Percentiles rank a stretch among this genome's conserved stretches.
Evolutionary conservation across 1,284 basidiomycete genomes (phyloP).

Genomic region (Apiotrichum domesticum): DNA sequence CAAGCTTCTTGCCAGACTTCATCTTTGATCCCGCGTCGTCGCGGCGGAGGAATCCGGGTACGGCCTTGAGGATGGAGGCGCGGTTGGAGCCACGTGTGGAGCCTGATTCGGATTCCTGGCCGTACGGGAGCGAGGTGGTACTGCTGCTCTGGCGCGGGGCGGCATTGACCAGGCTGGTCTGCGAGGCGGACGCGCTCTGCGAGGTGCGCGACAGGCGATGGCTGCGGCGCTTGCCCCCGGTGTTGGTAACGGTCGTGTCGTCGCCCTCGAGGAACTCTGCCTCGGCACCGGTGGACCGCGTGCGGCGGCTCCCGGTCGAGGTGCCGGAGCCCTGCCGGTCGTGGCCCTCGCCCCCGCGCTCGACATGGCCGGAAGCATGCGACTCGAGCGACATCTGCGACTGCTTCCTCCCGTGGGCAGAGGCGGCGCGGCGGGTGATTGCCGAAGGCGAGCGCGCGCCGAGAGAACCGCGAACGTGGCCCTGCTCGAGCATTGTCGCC

Average conservation of each 20-base stretch:
- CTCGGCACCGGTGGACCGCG: constrained; percentile 24
- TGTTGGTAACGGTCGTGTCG: constrained; percentile 11
- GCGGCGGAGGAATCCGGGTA: constrained; percentile 26
- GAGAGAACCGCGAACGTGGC: constrained; percentile 25
- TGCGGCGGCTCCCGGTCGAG: constrained; percentile 6
- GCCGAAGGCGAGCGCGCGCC: constrained; percentile 20
- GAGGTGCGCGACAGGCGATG: constrained; percentile 14
- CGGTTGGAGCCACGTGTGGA: constrained; percentile 32
- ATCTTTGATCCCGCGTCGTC: constrained; percentile 26
- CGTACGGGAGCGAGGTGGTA: constrained; percentile 33
- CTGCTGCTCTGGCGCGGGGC: constrained; percentile 25
- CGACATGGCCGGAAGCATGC: neutral
- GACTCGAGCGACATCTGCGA: constrained; percentile 7
- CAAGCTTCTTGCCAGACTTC: constrained; percentile 54
- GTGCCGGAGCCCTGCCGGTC: constrained; percentile 5
- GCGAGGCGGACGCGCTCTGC: constrained; percentile 17
- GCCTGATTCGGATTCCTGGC: constrained; percentile 26
- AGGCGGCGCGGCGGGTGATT: neutral
- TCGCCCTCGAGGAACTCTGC: constrained; percentile 37
- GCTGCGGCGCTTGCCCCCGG: neutral
- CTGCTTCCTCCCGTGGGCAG: constrained; percentile 3
- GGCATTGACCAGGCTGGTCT: constrained; percentile 17
- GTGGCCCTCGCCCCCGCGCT: constrained; percentile 1
- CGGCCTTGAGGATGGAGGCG: constrained; percentile 32
- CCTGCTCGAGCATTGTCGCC: constrained; percentile 23